phyloP scores from a whole-genome alignment of 2,329 filamentous ascomycete genomes.

The Camptophora hylomeconis region DNA sequence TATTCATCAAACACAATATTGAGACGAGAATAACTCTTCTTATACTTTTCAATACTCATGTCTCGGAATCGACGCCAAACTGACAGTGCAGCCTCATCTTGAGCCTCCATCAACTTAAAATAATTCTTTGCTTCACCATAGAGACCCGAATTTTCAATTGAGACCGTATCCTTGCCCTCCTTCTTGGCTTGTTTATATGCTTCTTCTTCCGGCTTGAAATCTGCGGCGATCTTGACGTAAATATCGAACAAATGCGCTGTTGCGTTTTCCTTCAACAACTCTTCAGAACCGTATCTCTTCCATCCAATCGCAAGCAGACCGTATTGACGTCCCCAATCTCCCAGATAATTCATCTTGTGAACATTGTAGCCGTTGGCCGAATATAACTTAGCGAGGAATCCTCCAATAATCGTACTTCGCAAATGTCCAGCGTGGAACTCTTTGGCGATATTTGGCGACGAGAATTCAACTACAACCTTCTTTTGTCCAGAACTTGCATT shows the following conservation, averaged over 20 bases:
- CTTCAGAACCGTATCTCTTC: conserved; percentile 48
- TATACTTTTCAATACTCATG: conserved; percentile 51
- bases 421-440: conserved; percentile 54
- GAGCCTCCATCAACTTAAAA: conserved; percentile 57
- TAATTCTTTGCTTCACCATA: conserved; percentile 32
- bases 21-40: conserved; percentile 48
- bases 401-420: conserved; percentile 54
- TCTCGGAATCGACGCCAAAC: conserved; percentile 53
- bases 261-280: conserved; percentile 45
- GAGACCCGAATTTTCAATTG: too few species aligned
- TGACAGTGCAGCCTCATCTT: conserved; percentile 43
- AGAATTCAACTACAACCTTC: conserved; percentile 47
- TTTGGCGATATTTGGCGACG: conserved; percentile 55
- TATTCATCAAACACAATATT: conserved; percentile 56
- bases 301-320: conserved; percentile 49
- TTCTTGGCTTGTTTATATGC: conserved; percentile 38
- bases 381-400: conserved; percentile 51
- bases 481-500: conserved; percentile 42
- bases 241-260: conserved; percentile 55
- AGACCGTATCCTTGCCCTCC: conserved; percentile 35
- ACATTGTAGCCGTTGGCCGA: conserved; percentile 50
- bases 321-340: conserved; percentile 58
- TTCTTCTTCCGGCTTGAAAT: conserved; percentile 44
- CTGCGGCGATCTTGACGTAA: conserved; percentile 48
- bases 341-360: conserved; percentile 52